phyloP scores from a whole-genome alignment of 1,284 basidiomycete genomes.

The Sanghuangporus sanghuang region DNA sequence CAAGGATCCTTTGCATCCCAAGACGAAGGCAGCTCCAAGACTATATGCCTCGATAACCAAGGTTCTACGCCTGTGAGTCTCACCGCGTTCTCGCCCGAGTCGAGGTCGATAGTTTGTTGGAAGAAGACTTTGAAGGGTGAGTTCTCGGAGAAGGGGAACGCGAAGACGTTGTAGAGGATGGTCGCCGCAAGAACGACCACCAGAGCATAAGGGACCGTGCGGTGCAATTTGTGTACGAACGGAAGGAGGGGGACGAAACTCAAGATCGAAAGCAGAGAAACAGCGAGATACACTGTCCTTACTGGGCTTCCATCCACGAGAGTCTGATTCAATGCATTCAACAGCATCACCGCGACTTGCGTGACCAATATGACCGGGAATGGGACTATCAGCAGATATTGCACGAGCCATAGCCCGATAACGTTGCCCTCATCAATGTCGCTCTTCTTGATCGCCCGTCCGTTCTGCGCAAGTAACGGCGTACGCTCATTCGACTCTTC shows the following conservation, averaged over 20 bases:
- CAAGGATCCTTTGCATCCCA: slow-evolving; percentile 24
- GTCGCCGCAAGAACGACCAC: slow-evolving; percentile 39
- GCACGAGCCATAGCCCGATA: slow-evolving; percentile 58
- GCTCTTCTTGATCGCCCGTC: slow-evolving; percentile 20
- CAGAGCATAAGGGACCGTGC: slow-evolving; percentile 37
- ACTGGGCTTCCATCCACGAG: slow-evolving; percentile 59
- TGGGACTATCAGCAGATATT: slow-evolving; percentile 53
- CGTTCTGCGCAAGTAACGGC: slow-evolving; percentile 39
- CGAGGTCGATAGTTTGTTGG: slow-evolving; percentile 50
- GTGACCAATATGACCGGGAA: slow-evolving; percentile 52
- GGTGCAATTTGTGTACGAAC: slow-evolving; percentile 52
- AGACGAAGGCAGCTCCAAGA: slow-evolving; percentile 52
- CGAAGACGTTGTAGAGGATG: slow-evolving; percentile 40
- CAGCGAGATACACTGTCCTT: slow-evolving; percentile 45
- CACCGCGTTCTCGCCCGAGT: slow-evolving; percentile 29
- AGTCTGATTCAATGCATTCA: slow-evolving; percentile 53
- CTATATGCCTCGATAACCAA: slow-evolving; percentile 39
- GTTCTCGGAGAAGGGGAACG: slow-evolving; percentile 57
- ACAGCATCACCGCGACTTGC: slow-evolving; percentile 46
- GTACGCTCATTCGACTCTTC: slow-evolving; percentile 41
- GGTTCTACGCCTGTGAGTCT: slow-evolving; percentile 41
- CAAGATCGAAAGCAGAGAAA: slow-evolving; percentile 43
- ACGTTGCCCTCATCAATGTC: slow-evolving; percentile 32
- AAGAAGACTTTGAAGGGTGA: slow-evolving; percentile 67
- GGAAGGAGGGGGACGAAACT: slow-evolving; percentile 57